phyloP scores from a whole-genome alignment of 2,329 filamentous ascomycete genomes.

The Zelopaecilomyces penicillatus region DNA sequence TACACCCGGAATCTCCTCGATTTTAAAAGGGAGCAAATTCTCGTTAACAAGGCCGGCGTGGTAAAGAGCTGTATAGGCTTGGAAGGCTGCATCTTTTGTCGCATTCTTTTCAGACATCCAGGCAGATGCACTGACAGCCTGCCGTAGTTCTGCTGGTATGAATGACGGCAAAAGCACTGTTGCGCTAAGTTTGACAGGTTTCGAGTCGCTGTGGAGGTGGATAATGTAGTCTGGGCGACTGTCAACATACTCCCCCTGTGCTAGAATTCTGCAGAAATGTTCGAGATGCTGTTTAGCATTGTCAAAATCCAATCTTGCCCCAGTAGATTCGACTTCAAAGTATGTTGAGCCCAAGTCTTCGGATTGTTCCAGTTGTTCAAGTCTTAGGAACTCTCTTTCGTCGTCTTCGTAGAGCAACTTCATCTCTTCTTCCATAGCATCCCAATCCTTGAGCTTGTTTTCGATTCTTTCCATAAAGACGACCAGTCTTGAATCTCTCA shows the following conservation, averaged over 20 bases:
- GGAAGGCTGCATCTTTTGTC: constrained; percentile 73
- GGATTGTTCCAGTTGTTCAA: constrained; percentile 40
- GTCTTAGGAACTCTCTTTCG: constrained; percentile 37
- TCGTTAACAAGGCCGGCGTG: constrained; percentile 66
- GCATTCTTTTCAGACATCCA: constrained; percentile 69
- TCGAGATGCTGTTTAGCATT: constrained; percentile 69
- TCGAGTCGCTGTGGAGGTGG: constrained; percentile 25
- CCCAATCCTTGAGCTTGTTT: constrained; percentile 43
- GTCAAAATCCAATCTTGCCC: constrained; percentile 62
- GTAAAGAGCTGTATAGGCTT: constrained; percentile 66
- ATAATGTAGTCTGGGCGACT: constrained; percentile 60
- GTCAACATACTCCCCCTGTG: constrained; percentile 52
- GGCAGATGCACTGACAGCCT: constrained; percentile 14
- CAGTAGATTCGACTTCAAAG: constrained; percentile 34
- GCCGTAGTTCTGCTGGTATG: constrained; percentile 41
- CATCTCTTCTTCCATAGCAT: constrained; percentile 63
- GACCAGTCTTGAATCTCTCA: constrained; percentile 41
- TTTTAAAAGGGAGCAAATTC: constrained; percentile 59
- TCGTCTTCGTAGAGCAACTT: constrained; percentile 60
- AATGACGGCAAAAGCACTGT: constrained; percentile 63
- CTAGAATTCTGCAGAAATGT: constrained; percentile 67
- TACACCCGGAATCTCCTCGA: constrained; percentile 31
- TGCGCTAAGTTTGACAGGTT: constrained; percentile 35
- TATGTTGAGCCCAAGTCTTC: constrained; percentile 15
- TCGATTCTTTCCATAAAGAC: constrained; percentile 31